Percentiles rank a stretch among this genome's conserved stretches.
These are phyloP conservation scores for Ogataea dorogensis DNA, from an alignment of 805 yeast genomes.

Conservation along the genomic window DNA sequence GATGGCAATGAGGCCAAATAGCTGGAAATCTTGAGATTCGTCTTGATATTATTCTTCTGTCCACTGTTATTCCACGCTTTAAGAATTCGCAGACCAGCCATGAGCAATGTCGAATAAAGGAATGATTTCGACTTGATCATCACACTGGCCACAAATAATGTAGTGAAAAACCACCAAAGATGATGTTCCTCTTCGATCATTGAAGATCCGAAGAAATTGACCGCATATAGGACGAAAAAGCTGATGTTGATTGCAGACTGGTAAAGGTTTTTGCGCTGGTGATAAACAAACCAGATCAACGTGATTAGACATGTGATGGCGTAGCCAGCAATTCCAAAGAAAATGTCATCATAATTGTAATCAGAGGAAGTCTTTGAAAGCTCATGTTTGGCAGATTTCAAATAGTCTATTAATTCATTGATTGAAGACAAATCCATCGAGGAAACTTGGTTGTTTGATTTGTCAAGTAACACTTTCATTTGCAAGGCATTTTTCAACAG, in stretches of 20 bases:
- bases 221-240: constrained; percentile 40
- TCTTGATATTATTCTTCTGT: constrained; percentile 63
- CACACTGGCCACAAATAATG: constrained; percentile 31
- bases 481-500: constrained; percentile 59
- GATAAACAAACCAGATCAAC: constrained; percentile 23
- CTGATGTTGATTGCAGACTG: constrained; percentile 26
- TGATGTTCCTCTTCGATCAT: constrained; percentile 95
- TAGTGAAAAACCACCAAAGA: constrained; percentile 83
- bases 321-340: constrained; percentile 38
- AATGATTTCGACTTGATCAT: constrained; percentile 19
- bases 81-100: constrained; percentile 51
- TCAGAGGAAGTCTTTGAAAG: constrained; percentile 67
- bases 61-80: constrained; percentile 91
- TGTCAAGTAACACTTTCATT: constrained; percentile 45
- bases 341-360: constrained; percentile 58
- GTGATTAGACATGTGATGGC: constrained; percentile 33
- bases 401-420: constrained; percentile 29
- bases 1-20: constrained; percentile 35
- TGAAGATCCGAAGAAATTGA: constrained; percentile 79
- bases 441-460: constrained; percentile 32
- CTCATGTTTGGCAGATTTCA: constrained; percentile 46
- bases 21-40: constrained; percentile 47
- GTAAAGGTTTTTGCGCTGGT: constrained; percentile 15
- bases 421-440: constrained; percentile 14
- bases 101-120: constrained; percentile 18